Evolutionary conservation across 495 filamentous ascomycete genomes (phyloP), one percentile per base, ranked within the genome.

Genomic region (Cudoniella acicularis): DNA sequence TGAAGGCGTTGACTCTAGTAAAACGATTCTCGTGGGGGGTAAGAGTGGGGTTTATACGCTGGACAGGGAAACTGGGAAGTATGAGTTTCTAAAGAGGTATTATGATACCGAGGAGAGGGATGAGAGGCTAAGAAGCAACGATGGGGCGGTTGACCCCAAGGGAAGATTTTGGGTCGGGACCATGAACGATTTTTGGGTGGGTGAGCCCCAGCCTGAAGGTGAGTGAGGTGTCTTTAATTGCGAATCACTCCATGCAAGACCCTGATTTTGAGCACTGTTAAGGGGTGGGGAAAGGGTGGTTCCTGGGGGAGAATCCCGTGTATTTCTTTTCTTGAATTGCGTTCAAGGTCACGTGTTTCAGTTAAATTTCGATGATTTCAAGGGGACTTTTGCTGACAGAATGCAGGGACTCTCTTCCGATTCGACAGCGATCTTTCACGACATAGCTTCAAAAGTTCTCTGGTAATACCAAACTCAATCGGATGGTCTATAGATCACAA

Each of bases 151-250:
- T 53, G 92, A 96, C 68, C 86, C 84, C 43, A 76, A 86, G 54
- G 92, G 92, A 51, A 78, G 92, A 45, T 93, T 92, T 71, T 96
- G 91, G 90, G 79, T 89, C 9, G 89, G 91, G n/a, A 80, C 83
- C 40, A 96, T 96, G 91, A 92, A 89, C 62, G 92, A 96, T 64
- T 79, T 83, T 68, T 73, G 74, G 49, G 62, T 78, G 49, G 78
- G 77, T 17, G 70, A 73, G 41, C 72, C 77, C 51, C 69, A 78
- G 66, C 64, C 76, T 48, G 82, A 85, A 74, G 83, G 83, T 80
- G 57, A 67, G 75, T 70, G 26, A 36, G 4, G 20, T 24, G 3
- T 30, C 21, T 1, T 48, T 40, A 36, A n/a, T n/a, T n/a, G n/a
- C n/a, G n/a, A n/a, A n/a, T n/a, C n/a, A n/a, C n/a, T n/a, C n/a